Base-by-base conservation (phyloP, 1,139 yeast species). In the Ogataea hybrid region DNA sequence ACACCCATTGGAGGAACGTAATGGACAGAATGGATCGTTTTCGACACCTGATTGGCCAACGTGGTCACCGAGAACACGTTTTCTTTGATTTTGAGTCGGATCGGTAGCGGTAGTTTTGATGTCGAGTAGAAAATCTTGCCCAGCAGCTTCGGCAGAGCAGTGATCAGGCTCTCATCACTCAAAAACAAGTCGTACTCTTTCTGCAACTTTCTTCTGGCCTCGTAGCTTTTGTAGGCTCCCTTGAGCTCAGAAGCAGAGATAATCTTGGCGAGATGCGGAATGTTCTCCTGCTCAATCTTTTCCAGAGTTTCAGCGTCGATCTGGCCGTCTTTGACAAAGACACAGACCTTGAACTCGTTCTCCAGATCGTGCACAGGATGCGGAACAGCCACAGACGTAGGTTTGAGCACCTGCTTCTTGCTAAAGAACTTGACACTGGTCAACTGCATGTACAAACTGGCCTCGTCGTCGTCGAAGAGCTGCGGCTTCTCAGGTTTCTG, bases 161-260 rank as follows among this genome's bases (percentile, higher is more conserved):
- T 81, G 43, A 88, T 71, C 37, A 90, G 72, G 30, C 84, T 81
- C 53, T 89, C 96, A 65, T 92, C 97, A 37, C 87, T 81, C 39
- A 92, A 63, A 62, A 92, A 87, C 48, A 89, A 55, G 57, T 90
- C 95, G 57, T 72, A 82, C 40, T 74, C 77, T 9, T 68, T 58
- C 41, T 71, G 63, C 47, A 84, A 72, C 50, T 79, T 79, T 67
- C 90, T 80, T 63, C 84, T 79, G 53, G 82, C 76, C 62, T 84
- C 92, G 52, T 66, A 84, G 30, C 81, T 73, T 61, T 82, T 81
- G 66, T 75, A 84, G 43, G 77, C 81, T 15, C 81, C 79, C 59
- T 83, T 83, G 46, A 84, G 64, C 40, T 81, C 78, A 35, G 71
- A 67, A 45, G 78, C 76, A 15, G 84, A 68, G 34, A 82, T 58